phyloP scores from a whole-genome alignment of 495 filamentous ascomycete species.

The Penicillium crystallinum region DNA sequence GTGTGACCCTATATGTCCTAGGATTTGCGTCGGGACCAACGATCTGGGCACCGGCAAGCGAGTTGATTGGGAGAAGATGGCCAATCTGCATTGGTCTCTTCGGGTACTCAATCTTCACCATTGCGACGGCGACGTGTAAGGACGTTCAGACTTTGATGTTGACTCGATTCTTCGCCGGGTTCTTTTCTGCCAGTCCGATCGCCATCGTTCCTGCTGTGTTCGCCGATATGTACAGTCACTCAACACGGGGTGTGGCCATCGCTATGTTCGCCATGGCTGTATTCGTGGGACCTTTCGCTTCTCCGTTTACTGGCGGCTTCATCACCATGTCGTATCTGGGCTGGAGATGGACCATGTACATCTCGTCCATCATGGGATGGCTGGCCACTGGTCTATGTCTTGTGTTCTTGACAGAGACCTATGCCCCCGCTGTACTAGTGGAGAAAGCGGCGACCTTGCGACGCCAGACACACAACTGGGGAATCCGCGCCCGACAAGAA shows the following conservation, averaged over 20 bases:
- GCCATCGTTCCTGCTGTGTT: constrained; percentile 42
- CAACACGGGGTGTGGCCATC: constrained; percentile 44
- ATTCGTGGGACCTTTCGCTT: constrained; percentile 45
- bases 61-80: constrained; percentile 60
- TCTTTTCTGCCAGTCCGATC: constrained; percentile 42
- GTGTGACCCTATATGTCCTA: constrained; percentile 51
- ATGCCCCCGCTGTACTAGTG: constrained; percentile 35
- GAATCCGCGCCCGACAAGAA: constrained; percentile 45
- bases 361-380: constrained; percentile 38
- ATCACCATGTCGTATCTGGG: constrained; percentile 39
- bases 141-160: constrained; percentile 53
- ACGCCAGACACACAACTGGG: constrained; percentile 44
- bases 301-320: constrained; percentile 45
- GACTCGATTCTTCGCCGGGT: constrained; percentile 44
- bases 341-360: constrained; percentile 48
- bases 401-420: constrained; percentile 35
- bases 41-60: constrained; percentile 63
- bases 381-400: constrained; percentile 23
- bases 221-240: constrained; percentile 48
- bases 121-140: constrained; percentile 52
- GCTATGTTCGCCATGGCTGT: constrained; percentile 48
- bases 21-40: constrained; percentile 49
- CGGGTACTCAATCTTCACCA: constrained; percentile 49
- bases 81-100: constrained; percentile 51
- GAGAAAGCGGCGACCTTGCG: constrained; percentile 37